A percentile compares a stretch with the other conserved stretches of the same genome.
phyloP scores from a whole-genome alignment of 164 flowering plant species.

The Nymphaea colorata region DNA sequence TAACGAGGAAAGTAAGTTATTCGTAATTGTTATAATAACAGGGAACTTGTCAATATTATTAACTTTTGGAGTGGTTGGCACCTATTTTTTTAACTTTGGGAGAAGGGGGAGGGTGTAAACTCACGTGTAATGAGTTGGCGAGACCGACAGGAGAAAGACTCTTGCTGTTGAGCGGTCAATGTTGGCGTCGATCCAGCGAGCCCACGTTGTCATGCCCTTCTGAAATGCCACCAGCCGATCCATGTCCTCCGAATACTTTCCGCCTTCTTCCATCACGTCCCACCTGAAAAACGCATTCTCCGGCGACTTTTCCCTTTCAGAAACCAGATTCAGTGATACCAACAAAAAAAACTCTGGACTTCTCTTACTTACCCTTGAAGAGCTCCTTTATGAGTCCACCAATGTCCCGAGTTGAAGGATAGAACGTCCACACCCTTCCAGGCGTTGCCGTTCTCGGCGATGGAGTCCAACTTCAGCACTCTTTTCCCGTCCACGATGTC shows the following conservation, averaged over 20 bases:
- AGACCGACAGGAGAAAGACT: conserved; percentile 70
- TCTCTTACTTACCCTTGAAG: conserved; percentile 31
- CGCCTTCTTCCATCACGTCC: conserved; percentile 50
- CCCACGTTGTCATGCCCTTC: conserved; percentile 79
- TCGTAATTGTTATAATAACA: too few species aligned
- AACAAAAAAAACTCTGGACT: not conserved
- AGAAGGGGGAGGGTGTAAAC: conserved; percentile 1
- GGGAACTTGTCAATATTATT: too few species aligned
- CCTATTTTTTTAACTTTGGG: not conserved
- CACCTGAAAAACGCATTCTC: conserved; percentile 29
- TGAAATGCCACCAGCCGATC: conserved; percentile 58
- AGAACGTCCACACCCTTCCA: conserved; percentile 50
- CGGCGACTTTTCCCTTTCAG: conserved; percentile 11
- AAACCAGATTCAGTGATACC: not conserved
- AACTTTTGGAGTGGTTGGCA: too few species aligned
- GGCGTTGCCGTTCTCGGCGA: conserved; percentile 18
- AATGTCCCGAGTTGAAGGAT: conserved; percentile 61
- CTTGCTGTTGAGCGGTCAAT: conserved; percentile 57
- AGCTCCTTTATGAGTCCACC: conserved; percentile 56
- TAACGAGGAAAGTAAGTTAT: too few species aligned
- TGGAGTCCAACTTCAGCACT: conserved; percentile 42
- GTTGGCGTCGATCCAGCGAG: conserved; percentile 54
- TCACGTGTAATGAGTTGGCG: conserved; percentile 59
- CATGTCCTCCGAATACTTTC: conserved; percentile 46
- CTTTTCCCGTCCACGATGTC: conserved; percentile 14